Evolutionary conservation across 116 monocot genomes (phyloP), one percentile per base, ranked within the genome.

Genomic region (Iris pallida): DNA sequence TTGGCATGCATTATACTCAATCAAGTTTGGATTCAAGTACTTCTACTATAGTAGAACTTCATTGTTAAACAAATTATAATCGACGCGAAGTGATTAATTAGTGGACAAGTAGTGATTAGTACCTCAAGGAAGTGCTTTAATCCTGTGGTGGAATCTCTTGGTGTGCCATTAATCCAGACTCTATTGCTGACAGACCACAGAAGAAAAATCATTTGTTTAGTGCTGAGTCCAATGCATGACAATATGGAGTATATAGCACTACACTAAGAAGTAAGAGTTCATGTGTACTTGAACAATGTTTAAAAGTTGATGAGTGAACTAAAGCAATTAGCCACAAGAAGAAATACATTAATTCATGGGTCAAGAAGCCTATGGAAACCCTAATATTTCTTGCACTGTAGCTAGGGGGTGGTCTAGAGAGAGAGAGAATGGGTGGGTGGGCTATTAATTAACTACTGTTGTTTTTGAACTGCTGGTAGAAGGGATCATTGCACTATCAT

Each of bases 401-500:
- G 30, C 30, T 30, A 30, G 30, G 30, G 30, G 0, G 30, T 51
- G 49, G 7, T 4, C 7, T 9, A 51, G 49, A 9, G 49, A 65
- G 9, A 65, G 15, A 65, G 11, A 61, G 61, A 43, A 14, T 53
- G 17, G 57, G 6, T 18, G 13, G 8, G 64, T 17, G 2, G 18
- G 63, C 46, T 30, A 30, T 1, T 30, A n/a, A n/a, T n/a, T n/a
- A 30, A 30, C 30, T 30, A 30, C 30, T 30, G 58, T 7, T 59
- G 49, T 49, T 61, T 80, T 71, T 77, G 17, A 74, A 61, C 73
- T 71, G 30, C 30, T 30, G n/a, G 20, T 65, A 7, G 40, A 59
- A 59, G 44, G 68, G 72, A 79, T 80, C 73, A 78, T 77, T 78
- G 77, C 66, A 75, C 19, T 57, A 80, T 80, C 42, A 78, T 85